A percentile compares a stretch with the other conserved stretches of the same genome.
Evolutionary conservation across 257 asterid species (phyloP).

Genomic region (Scutellaria baicalensis): DNA sequence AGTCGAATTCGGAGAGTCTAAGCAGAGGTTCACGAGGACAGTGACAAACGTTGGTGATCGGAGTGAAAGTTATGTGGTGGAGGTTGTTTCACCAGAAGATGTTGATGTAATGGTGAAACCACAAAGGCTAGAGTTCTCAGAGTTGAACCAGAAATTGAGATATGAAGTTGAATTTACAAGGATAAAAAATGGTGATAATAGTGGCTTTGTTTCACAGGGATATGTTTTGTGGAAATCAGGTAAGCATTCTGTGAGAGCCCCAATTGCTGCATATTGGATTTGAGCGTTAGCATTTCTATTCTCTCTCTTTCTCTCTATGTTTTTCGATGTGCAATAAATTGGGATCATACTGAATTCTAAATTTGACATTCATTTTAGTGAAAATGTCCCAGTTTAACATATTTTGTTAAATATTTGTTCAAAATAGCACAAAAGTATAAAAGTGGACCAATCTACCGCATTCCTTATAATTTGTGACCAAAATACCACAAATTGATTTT

Average conservation of each 20-base stretch:
- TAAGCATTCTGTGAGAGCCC: slow-evolving; percentile 14
- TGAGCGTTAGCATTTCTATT: too few species aligned
- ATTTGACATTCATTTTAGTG: too few species aligned
- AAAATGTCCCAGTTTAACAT: too few species aligned
- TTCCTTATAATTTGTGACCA: too few species aligned
- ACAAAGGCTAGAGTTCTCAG: background rate
- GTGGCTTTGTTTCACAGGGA: slow-evolving; percentile 10
- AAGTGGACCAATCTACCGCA: too few species aligned
- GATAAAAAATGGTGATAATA: background rate
- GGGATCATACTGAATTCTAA: too few species aligned
- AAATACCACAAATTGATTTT: too few species aligned
- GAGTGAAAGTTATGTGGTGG: slow-evolving; percentile 3
- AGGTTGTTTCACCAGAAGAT: background rate
- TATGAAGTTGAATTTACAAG: slow-evolving; percentile 15
- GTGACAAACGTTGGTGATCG: slow-evolving; percentile 37
- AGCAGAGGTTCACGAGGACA: slow-evolving; percentile 19
- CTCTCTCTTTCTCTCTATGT: too few species aligned
- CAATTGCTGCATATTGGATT: slow-evolving; percentile 3
- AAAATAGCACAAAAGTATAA: too few species aligned
- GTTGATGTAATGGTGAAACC: slow-evolving; percentile 17
- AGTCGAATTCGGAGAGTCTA: background rate
- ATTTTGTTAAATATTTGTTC: too few species aligned
- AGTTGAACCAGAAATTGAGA: slow-evolving; percentile 6
- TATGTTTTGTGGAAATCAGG: slow-evolving; percentile 19
- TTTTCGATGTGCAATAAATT: too few species aligned